phyloP scores from a whole-genome alignment of 257 asterid species.

The Solanum medicagineum region DNA sequence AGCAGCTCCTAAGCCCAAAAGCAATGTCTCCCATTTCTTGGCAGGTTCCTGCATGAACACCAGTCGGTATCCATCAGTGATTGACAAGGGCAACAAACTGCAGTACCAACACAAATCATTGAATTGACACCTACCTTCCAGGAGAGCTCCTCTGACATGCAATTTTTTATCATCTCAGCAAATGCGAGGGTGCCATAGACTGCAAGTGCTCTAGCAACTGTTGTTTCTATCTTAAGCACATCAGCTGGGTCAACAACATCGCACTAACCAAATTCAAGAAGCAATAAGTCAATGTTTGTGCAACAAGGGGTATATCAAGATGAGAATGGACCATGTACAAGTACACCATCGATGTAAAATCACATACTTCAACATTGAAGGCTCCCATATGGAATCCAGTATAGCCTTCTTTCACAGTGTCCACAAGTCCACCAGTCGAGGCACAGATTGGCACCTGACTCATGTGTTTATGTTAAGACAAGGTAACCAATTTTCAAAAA shows the following conservation, averaged over 20 bases:
- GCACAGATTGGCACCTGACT: constrained; percentile 73
- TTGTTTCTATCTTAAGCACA: constrained; percentile 48
- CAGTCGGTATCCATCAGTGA: background rate
- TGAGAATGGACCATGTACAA: background rate
- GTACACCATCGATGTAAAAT: background rate
- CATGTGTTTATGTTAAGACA: background rate
- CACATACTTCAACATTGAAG: constrained; percentile 62
- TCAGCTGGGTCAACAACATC: constrained; percentile 56
- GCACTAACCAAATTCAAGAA: constrained; percentile 38
- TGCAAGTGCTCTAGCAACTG: constrained; percentile 54
- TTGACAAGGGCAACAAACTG: background rate
- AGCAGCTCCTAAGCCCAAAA: constrained; percentile 56
- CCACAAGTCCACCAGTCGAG: constrained; percentile 97
- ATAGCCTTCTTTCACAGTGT: constrained; percentile 81
- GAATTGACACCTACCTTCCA: constrained; percentile 57
- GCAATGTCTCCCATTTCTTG: constrained; percentile 65
- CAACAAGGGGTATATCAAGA: background rate
- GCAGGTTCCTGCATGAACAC: constrained; percentile 59
- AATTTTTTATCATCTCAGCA: constrained; percentile 60
- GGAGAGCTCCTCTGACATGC: constrained; percentile 92
- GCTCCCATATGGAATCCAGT: constrained; percentile 98
- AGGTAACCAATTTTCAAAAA: background rate
- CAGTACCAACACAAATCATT: background rate
- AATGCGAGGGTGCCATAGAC: constrained; percentile 43
- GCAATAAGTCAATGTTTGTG: background rate